phyloP scores from a whole-genome alignment of 176 grass and related monocot species.

The Echinochloa phyllopogon region DNA sequence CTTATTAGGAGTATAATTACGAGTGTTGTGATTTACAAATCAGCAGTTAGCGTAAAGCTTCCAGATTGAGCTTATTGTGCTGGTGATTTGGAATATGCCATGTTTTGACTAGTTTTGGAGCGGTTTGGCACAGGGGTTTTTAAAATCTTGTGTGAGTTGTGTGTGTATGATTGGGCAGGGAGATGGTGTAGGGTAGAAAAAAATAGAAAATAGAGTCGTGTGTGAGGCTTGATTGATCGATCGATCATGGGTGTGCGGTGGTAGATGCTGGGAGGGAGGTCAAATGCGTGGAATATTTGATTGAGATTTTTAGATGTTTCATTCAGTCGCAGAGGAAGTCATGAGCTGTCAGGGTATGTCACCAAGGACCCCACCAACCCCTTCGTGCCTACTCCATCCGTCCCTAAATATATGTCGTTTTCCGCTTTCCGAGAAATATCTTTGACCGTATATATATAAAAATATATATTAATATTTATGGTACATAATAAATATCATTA shows the following conservation, averaged over 20 bases:
- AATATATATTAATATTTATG: too few species aligned
- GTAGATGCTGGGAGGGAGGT: slow-evolving; percentile 20
- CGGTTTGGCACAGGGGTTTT: neutral
- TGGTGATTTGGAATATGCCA: neutral
- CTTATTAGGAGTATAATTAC: neutral
- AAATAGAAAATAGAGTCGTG: neutral
- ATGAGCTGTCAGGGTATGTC: slow-evolving; percentile 42
- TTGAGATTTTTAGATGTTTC: slow-evolving; percentile 16
- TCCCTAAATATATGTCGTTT: too few species aligned
- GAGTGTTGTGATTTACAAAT: neutral
- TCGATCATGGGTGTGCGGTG: slow-evolving; percentile 36
- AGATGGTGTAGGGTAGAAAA: neutral
- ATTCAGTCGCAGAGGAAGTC: neutral
- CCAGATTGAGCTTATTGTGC: neutral
- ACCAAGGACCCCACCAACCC: neutral
- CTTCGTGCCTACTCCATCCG: too few species aligned
- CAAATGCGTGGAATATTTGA: slow-evolving; percentile 48
- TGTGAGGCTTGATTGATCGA: slow-evolving; percentile 19
- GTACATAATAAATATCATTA: too few species aligned
- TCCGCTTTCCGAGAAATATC: too few species aligned
- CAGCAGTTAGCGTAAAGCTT: slow-evolving; percentile 10
- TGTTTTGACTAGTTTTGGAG: neutral
- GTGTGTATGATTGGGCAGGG: slow-evolving; percentile 5
- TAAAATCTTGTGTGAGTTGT: neutral
- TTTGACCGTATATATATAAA: too few species aligned